Evolutionary conservation across 495 filamentous ascomycete species (phyloP).

Genomic region (Podospora didyma): DNA sequence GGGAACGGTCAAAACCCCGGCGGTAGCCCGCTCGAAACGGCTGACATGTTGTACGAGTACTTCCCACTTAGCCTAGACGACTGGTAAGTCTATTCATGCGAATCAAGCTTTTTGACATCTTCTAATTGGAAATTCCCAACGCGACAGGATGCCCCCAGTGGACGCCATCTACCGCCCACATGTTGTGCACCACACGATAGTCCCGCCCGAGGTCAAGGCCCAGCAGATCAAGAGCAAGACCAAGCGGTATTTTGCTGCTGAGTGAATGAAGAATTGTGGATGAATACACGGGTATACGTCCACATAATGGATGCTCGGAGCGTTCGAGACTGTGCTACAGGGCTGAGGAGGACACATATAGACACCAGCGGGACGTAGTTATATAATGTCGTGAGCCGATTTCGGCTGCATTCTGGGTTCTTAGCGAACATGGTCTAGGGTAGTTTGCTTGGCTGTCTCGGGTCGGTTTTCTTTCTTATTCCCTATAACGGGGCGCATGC

Average conservation of each 20-base stretch:
- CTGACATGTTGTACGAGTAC: slow-evolving; percentile 84
- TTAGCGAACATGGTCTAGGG: too few relatives aligned
- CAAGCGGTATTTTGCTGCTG: slow-evolving; percentile 76
- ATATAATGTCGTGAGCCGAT: too few relatives aligned
- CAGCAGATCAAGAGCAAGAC: slow-evolving; percentile 63
- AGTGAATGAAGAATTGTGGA: slow-evolving; percentile 5
- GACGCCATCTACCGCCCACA: slow-evolving; percentile 92
- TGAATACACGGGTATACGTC: background rate
- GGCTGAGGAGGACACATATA: too few relatives aligned
- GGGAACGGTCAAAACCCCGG: slow-evolving; percentile 26
- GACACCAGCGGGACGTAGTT: too few relatives aligned
- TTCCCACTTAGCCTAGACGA: slow-evolving; percentile 86
- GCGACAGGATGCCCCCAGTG: slow-evolving; percentile 69
- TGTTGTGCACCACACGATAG: slow-evolving; percentile 82
- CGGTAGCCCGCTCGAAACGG: slow-evolving; percentile 62
- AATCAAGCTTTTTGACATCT: background rate
- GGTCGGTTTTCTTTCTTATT: too few relatives aligned
- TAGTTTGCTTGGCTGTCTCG: too few relatives aligned
- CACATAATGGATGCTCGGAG: too few relatives aligned
- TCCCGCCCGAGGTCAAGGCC: slow-evolving; percentile 71
- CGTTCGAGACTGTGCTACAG: too few relatives aligned
- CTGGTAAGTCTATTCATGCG: slow-evolving; percentile 47
- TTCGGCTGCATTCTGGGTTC: too few relatives aligned
- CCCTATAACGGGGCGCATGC: too few relatives aligned
- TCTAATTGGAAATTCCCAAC: too few relatives aligned